Conservation (phyloP, 2,329 filamentous ascomycete genomes). For the Thelonectria discophora region DNA sequence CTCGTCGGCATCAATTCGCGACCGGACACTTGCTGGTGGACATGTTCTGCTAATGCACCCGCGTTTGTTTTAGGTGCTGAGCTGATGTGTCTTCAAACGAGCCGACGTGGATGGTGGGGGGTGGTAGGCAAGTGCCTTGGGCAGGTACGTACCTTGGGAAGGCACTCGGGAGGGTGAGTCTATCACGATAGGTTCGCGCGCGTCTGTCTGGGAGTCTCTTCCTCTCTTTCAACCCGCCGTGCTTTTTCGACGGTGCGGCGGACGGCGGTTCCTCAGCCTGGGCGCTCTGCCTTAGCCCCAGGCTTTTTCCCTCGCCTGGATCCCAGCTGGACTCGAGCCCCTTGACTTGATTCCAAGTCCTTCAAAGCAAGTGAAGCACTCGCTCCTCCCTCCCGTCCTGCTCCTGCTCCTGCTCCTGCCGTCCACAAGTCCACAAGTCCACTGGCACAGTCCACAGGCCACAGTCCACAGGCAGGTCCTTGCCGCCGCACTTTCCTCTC, state of each 20-base stretch:
- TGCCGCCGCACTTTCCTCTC: constrained; percentile 32
- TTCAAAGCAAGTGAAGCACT: background rate
- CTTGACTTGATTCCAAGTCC: constrained; percentile 2
- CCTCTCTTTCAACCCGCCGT: background rate
- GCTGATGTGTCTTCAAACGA: background rate
- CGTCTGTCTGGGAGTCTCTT: constrained; percentile 13
- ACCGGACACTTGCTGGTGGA: background rate
- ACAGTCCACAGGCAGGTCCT: constrained; percentile 16
- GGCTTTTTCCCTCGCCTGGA: background rate
- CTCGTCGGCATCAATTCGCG: background rate
- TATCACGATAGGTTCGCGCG: constrained; percentile 11
- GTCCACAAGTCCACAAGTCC: too few species aligned
- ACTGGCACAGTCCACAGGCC: too few species aligned
- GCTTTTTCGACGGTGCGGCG: constrained; percentile 19
- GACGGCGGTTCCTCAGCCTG: constrained; percentile 27
- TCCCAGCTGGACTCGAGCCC: constrained; percentile 31
- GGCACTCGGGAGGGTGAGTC: background rate
- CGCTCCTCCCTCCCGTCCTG: too few species aligned
- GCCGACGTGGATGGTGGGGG: background rate
- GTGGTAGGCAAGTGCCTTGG: too few species aligned
- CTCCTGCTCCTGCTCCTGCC: constrained; percentile 13
- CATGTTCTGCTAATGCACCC: background rate
- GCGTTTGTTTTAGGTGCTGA: constrained; percentile 4
- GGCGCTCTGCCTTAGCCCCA: background rate
- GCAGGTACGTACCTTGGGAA: too few species aligned